A percentile compares a stretch with the other conserved stretches of the same genome.
phyloP scores from a whole-genome alignment of 306 rosid species.

The Castanopsis chinensis region DNA sequence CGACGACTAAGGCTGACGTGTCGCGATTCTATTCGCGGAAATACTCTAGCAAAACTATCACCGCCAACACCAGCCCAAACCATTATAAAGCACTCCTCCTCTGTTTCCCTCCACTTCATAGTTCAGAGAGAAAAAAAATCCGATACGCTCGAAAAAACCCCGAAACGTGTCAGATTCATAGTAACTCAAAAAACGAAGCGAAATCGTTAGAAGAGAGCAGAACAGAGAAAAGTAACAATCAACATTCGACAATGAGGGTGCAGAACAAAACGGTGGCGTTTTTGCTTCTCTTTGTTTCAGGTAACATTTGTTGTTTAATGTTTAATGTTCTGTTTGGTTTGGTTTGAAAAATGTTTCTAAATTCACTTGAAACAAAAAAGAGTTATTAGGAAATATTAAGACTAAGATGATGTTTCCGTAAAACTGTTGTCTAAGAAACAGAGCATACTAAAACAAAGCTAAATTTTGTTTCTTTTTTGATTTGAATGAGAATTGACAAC shows the following conservation, averaged over 20 bases:
- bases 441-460: too few relatives aligned
- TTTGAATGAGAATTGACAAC: too few relatives aligned
- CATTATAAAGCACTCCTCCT: not conserved
- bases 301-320: constrained; percentile 7
- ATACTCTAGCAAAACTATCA: not conserved
- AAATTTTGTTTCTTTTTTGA: too few relatives aligned
- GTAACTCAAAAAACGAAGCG: not conserved
- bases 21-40: not conserved
- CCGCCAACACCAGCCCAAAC: not conserved
- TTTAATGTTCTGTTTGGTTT: not conserved
- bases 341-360: not conserved
- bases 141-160: not conserved
- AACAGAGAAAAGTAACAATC: not conserved
- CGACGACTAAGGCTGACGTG: not conserved
- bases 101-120: not conserved
- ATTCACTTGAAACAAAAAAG: too few relatives aligned
- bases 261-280: constrained; percentile 26
- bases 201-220: not conserved
- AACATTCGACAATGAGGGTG: not conserved
- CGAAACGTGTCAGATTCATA: not conserved
- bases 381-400: too few relatives aligned
- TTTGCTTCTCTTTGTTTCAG: constrained; percentile 34
- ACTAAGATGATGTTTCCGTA: too few relatives aligned
- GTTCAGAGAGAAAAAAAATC: not conserved
- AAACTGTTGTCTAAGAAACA: too few relatives aligned